Evolutionary conservation across 129 eudicot species (phyloP).

Genomic region (Artemisia tridentata): DNA sequence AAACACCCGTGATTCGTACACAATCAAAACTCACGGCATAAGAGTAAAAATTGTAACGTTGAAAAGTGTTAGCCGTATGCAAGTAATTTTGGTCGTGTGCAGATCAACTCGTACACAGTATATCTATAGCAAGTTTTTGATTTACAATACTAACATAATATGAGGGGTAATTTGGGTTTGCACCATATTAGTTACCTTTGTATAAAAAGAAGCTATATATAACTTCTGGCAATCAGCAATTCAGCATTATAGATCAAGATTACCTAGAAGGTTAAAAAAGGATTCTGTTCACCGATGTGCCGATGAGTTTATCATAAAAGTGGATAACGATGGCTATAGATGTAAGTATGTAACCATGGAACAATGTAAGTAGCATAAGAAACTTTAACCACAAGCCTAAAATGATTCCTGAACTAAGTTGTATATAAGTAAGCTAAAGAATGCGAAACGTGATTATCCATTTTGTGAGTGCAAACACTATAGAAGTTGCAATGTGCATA

Average conservation of each 20-base stretch:
- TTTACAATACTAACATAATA: too few relatives aligned
- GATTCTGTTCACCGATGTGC: too few relatives aligned
- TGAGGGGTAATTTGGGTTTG: too few relatives aligned
- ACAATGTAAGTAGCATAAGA: not conserved
- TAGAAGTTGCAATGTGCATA: slow-evolving; percentile 7
- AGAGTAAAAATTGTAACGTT: not conserved
- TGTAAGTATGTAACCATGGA: slow-evolving; percentile 5
- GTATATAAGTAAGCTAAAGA: not conserved
- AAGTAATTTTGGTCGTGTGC: not conserved
- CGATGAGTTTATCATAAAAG: not conserved
- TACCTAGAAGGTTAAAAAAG: too few relatives aligned
- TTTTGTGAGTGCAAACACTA: not conserved
- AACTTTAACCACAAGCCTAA: not conserved
- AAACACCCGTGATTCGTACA: slow-evolving; percentile 11
- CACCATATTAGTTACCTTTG: too few relatives aligned
- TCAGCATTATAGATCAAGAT: too few relatives aligned
- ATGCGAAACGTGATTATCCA: not conserved
- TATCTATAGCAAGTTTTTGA: too few relatives aligned
- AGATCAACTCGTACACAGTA: too few relatives aligned
- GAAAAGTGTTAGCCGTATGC: not conserved
- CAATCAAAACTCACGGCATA: not conserved
- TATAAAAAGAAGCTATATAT: too few relatives aligned
- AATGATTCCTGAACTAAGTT: slow-evolving; percentile 1
- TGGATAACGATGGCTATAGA: not conserved
- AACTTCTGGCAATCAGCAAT: too few relatives aligned